phyloP scores from a whole-genome alignment of 805 yeast species.

The Wickerhamomyces alni region DNA sequence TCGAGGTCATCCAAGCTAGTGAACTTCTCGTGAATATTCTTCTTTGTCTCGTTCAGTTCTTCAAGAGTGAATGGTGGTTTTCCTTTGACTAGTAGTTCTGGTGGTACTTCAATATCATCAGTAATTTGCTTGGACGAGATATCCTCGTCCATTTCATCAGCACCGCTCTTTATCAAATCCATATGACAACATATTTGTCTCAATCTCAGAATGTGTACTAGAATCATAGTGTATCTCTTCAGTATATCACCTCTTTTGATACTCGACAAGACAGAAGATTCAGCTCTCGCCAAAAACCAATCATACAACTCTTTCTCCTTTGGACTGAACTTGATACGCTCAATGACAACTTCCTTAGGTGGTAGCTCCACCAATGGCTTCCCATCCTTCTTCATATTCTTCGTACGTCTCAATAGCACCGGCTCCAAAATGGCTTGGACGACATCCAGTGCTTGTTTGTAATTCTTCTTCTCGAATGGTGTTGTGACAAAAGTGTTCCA shows the following conservation, averaged over 20 bases:
- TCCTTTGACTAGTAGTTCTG: conserved; percentile 9
- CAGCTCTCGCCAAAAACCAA: conserved; percentile 64
- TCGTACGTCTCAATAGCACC: conserved; percentile 75
- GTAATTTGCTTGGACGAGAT: conserved; percentile 17
- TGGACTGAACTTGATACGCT: conserved; percentile 59
- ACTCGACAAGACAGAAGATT: conserved; percentile 52
- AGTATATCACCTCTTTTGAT: conserved; percentile 61
- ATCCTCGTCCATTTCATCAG: conserved; percentile 49
- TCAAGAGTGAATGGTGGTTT: conserved; percentile 7
- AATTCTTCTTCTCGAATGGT: conserved; percentile 74
- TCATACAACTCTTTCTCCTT: conserved; percentile 62
- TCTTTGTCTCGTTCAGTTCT: conserved; percentile 10
- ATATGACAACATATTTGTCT: conserved; percentile 89
- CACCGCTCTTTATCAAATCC: conserved; percentile 47
- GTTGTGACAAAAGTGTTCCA: conserved; percentile 84
- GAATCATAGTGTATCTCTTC: conserved; percentile 67
- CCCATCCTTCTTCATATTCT: conserved; percentile 79
- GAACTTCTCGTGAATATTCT: conserved; percentile 27
- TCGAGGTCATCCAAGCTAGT: conserved; percentile 43
- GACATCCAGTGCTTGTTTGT: conserved; percentile 69
- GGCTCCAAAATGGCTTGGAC: conserved; percentile 87
- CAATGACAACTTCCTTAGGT: conserved; percentile 62
- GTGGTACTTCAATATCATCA: conserved; percentile 12
- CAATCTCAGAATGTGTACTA: conserved; percentile 76
- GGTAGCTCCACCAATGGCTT: conserved; percentile 72